Evolutionary conservation across 306 rosid species (phyloP), one percentile per base, ranked within the genome.

Genomic region (Cucumis melo): DNA sequence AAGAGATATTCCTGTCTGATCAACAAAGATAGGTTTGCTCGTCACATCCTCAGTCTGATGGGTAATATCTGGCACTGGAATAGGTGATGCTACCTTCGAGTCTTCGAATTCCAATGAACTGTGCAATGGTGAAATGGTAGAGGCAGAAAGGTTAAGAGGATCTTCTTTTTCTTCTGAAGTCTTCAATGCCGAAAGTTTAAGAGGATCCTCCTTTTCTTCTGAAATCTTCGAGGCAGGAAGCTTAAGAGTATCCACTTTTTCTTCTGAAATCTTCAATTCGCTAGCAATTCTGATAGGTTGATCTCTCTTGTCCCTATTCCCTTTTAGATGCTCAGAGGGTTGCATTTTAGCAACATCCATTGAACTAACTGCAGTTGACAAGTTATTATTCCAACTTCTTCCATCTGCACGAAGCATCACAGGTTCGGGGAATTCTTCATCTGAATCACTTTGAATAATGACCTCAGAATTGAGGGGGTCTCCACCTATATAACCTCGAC

Each of bases 401-500:
- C 87, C 90, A 78, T 81, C 80, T 83, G 82, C 80, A 32, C 80
- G 78, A 76, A 89, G 89, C 93, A 87, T 88, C 78, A 87, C 82
- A 23, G 97, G 97, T 83, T 92, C 98, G 10, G 89, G 89, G 87
- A 84, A 89, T 81, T 95, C 99, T 60, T 95, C 99, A 82, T 95
- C 99, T 67, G 99, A 95, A 87, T 92, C 99, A 81, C 94, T 89
- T 48, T 92, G 96, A 82, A 91, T 79, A 77, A 89, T 76, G 54
- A 92, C 83, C 66, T 89, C 99, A 66, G 82, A 78, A 70, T 82
- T 81, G 79, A 83, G 93, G 32, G 86, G 93, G 85, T 95, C 99
- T 72, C 97, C 98, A 21, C 96, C 99, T 72, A 95, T 92, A 79
- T 88, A 95, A 70, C 99, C 99, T 73, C 86, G 96, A 86, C 99